These are phyloP conservation scores for Picea glauca DNA, from an alignment of 75 land plant species.

Conservation along the genomic window DNA sequence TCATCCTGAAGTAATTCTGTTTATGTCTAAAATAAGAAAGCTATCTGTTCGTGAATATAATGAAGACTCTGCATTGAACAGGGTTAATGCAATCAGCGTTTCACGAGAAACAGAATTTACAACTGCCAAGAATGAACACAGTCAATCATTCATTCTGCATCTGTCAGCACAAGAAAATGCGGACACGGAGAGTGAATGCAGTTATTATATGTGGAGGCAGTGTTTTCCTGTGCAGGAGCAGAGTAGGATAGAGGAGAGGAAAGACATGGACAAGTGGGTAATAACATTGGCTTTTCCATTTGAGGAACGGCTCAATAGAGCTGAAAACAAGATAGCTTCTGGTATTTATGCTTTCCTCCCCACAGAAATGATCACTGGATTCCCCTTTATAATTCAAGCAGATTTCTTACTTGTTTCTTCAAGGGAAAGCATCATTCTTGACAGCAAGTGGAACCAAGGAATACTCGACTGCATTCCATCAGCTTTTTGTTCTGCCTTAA, in stretches of 20 bases:
- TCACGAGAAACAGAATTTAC: conserved; percentile 29
- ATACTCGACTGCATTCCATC: conserved; percentile 57
- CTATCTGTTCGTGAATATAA: conserved; percentile 36
- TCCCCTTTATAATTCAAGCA: conserved; percentile 69
- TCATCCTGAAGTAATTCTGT: conserved; percentile 56
- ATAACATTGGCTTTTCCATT: conserved; percentile 61
- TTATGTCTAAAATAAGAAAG: conserved; percentile 53
- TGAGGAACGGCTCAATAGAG: conserved; percentile 2
- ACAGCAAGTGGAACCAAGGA: conserved; percentile 60
- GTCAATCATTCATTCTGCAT: conserved; percentile 40
- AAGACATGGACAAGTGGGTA: conserved; percentile 39
- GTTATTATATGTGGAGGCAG: conserved; percentile 66
- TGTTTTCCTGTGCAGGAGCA: conserved; percentile 41
- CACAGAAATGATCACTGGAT: conserved; percentile 48
- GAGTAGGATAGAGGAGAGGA: conserved; percentile 29
- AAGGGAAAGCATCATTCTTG: conserved; percentile 45
- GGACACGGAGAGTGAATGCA: background rate
- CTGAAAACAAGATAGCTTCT: conserved; percentile 2
- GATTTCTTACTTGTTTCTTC: conserved; percentile 60
- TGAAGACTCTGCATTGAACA: conserved; percentile 15
- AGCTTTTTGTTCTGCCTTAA: conserved; percentile 51
- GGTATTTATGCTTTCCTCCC: conserved; percentile 68
- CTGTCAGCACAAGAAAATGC: conserved; percentile 25
- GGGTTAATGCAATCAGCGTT: conserved; percentile 28
- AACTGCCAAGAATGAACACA: conserved; percentile 27